Base-by-base conservation (phyloP, 306 rosid species). In the Malus domestica region DNA sequence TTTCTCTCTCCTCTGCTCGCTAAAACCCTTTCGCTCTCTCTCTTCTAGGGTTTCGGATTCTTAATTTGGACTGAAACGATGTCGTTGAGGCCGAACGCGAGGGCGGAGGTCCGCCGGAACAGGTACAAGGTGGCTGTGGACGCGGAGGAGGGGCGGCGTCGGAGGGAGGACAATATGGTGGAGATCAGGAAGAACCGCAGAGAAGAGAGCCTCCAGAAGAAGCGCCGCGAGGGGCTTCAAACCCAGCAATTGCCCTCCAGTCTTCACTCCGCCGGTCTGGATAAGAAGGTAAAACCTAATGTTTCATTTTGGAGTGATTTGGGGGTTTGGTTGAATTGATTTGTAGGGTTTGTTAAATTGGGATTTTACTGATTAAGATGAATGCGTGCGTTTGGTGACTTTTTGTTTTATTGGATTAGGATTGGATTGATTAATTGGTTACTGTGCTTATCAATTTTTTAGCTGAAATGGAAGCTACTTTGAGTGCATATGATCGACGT, bases 111-210 rank as follows among this genome's bases (percentile, higher is more conserved):
- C 83, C 98, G 99, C 70, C 96, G 98, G 64, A 90, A 89, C 80
- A 91, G 97, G 23, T 96, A 96, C 88, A 96, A 96, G 90, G 98
- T 96, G 70, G 98, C 98, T 33, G 98, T 96, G 46, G 99, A 96
- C 57, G 99, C 99, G 29, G 98, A 96, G 82, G 98, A 96, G 83
- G 99, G 99, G 45, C 94, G 98, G 57, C 80, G 99, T 52, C 87
- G 99, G 64, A 88, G 98, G 22, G 99, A 96, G 82, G 99, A 96
- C 81, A 88, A 90, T 52, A 88, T 96, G 96, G 98, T 96, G 10
- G 99, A 96, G 99, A 96, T 96, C 93, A 90, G 99, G 23, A 96
- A 91, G 94, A 92, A 79, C 67, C 93, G 96, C 2, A 80, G 99
- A 10, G 99, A 96, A 74, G 99, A 96, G 85, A 96, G 98, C 75